Evolutionary conservation across 2,329 filamentous ascomycete species (phyloP).

Genomic region (Coniella vitis): DNA sequence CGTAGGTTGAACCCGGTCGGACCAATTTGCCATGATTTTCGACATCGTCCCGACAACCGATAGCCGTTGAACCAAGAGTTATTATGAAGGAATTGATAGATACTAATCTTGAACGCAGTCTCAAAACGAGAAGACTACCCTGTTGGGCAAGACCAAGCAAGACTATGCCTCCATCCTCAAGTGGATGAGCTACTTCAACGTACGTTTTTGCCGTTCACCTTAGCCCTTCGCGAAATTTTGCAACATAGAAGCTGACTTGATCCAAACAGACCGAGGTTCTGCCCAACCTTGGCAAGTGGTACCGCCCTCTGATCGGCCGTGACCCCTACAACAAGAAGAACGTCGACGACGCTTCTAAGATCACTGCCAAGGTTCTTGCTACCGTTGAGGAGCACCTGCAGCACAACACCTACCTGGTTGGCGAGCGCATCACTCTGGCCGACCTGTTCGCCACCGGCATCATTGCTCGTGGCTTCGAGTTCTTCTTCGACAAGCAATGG

Average conservation of each 20-base stretch:
- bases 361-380: slow-evolving; percentile 57
- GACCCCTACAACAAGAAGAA: slow-evolving; percentile 96
- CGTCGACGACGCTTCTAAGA: slow-evolving; percentile 73
- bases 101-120: slow-evolving; percentile 37
- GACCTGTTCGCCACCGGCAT: slow-evolving; percentile 80
- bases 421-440: slow-evolving; percentile 94
- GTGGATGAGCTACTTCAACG: slow-evolving; percentile 97
- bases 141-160: slow-evolving; percentile 99
- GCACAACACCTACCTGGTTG: slow-evolving; percentile 93
- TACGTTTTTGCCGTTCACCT: not conserved
- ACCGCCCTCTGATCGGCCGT: slow-evolving; percentile 74
- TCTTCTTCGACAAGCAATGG: slow-evolving; percentile 89
- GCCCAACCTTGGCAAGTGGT: slow-evolving; percentile 67
- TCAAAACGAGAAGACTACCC: slow-evolving; percentile 99
- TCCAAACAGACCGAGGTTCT: slow-evolving; percentile 58
- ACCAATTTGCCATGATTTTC: not conserved
- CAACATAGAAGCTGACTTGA: not conserved
- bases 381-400: slow-evolving; percentile 82
- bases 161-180: slow-evolving; percentile 96
- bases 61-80: too few relatives aligned
- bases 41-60: slow-evolving; percentile 18
- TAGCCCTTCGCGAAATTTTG: too few relatives aligned
- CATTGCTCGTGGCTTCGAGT: slow-evolving; percentile 83
- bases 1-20: slow-evolving; percentile 7
- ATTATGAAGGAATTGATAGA: too few relatives aligned